Conservation (phyloP, 139 green algal genomes). For the Pseudopediastrum boryanum region DNA sequence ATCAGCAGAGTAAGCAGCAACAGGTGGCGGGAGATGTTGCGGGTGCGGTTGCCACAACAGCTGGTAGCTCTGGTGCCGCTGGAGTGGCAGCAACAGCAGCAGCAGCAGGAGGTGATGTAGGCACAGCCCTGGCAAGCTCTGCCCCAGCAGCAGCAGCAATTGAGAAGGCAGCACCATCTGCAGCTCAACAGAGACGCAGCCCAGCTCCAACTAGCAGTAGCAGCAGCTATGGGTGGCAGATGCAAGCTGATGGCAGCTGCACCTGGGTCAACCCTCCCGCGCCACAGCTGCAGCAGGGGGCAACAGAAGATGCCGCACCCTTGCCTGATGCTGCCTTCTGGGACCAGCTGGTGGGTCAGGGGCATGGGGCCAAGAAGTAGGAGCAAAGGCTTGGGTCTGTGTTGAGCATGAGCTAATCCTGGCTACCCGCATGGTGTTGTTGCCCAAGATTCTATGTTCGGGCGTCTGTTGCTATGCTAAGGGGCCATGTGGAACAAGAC, state of each 20-base stretch:
- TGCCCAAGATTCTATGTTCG: neutral
- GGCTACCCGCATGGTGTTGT: neutral
- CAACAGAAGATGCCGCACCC: neutral
- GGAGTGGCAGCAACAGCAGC: too few relatives aligned
- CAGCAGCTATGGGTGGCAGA: slow-evolving; percentile 20
- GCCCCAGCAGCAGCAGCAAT: neutral
- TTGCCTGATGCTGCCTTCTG: slow-evolving; percentile 11
- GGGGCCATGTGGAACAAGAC: neutral
- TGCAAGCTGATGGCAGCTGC: slow-evolving; percentile 21
- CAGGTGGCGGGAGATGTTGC: too few relatives aligned
- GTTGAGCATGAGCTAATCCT: neutral
- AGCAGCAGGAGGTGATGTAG: too few relatives aligned
- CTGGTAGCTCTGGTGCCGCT: neutral
- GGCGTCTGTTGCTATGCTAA: neutral
- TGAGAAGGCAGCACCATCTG: neutral
- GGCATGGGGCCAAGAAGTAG: neutral
- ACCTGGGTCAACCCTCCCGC: slow-evolving; percentile 1
- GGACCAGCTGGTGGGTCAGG: slow-evolving; percentile 27
- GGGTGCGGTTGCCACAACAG: too few relatives aligned
- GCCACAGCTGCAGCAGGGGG: slow-evolving; percentile 17
- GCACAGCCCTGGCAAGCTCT: neutral
- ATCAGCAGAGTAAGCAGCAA: neutral
- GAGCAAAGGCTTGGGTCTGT: neutral
- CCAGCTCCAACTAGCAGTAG: slow-evolving; percentile 29
- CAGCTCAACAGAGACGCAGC: neutral